Percentiles rank a stretch among this genome's conserved stretches.
Evolutionary conservation across 768 basidiomycete genomes (phyloP).

Genomic region (Rhodotorula diobovata): DNA sequence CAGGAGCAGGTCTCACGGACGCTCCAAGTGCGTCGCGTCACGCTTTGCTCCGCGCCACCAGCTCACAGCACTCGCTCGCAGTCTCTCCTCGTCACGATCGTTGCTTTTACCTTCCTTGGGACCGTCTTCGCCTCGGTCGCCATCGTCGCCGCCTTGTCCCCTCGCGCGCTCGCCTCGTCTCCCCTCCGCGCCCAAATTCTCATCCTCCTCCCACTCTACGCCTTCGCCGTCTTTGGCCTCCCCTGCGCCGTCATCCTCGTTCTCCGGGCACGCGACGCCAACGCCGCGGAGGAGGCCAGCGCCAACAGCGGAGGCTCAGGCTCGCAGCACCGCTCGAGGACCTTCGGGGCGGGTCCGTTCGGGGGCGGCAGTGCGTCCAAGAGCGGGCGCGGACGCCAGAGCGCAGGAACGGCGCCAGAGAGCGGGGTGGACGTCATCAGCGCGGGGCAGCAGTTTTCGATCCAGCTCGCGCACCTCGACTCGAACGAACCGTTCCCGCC

Average conservation of each 20-base stretch:
- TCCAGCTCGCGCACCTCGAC: background rate
- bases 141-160: background rate
- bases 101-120: constrained; percentile 11
- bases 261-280: background rate
- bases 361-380: background rate
- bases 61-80: background rate
- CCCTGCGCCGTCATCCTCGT: constrained; percentile 10
- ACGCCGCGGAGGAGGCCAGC: background rate
- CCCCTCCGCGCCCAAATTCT: background rate
- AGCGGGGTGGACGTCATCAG: background rate
- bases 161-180: background rate
- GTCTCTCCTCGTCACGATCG: constrained; percentile 4
- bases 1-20: background rate
- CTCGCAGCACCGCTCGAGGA: no score
- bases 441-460: background rate
- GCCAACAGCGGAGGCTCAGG: background rate
- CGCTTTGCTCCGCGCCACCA: background rate
- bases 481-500: background rate
- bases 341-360: background rate
- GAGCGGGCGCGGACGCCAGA: no score
- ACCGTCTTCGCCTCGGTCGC: constrained; percentile 5
- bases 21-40: background rate
- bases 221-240: constrained; percentile 6
- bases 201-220: constrained; percentile 18
- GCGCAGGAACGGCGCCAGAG: no score